phyloP scores from a whole-genome alignment of 2,329 filamentous ascomycete species.

The Fusarium sp. region DNA sequence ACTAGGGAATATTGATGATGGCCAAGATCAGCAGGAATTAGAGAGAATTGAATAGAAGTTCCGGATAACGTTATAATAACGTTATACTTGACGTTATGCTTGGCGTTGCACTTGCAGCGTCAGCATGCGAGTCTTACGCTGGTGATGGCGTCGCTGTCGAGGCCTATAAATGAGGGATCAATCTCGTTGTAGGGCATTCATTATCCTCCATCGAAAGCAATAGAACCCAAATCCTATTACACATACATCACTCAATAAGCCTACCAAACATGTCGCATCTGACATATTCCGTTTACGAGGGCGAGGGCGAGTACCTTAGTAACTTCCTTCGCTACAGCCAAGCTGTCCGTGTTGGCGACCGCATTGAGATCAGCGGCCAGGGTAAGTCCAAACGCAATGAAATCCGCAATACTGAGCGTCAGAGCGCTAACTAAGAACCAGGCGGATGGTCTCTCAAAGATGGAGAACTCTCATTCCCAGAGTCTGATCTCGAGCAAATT shows the following conservation, averaged over 20 bases:
- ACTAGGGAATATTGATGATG: fast-evolving
- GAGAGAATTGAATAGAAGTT: not conserved
- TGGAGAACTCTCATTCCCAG: slow-evolving; percentile 47
- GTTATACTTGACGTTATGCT: not conserved
- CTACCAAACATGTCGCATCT: slow-evolving; percentile 44
- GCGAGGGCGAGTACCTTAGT: slow-evolving; percentile 46
- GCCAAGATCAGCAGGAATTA: not conserved
- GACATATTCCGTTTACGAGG: slow-evolving; percentile 47
- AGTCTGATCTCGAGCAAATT: slow-evolving; percentile 55
- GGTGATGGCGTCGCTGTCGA: no score
- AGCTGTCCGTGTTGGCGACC: slow-evolving; percentile 60
- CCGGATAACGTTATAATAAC: not conserved
- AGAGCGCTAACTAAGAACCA: slow-evolving; percentile 5
- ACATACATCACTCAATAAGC: fast-evolving
- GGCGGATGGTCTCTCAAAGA: slow-evolving; percentile 47
- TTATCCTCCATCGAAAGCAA: no score
- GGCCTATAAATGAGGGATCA: not conserved
- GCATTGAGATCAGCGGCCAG: slow-evolving; percentile 60
- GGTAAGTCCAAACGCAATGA: slow-evolving; percentile 45
- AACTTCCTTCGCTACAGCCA: slow-evolving; percentile 56
- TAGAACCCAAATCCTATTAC: no score
- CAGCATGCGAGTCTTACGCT: not conserved
- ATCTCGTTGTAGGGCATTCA: not conserved
- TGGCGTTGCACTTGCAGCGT: not conserved
- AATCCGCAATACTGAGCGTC: not conserved